Base-by-base conservation (phyloP, 805 yeast species). In the Kazachstania martiniae region DNA sequence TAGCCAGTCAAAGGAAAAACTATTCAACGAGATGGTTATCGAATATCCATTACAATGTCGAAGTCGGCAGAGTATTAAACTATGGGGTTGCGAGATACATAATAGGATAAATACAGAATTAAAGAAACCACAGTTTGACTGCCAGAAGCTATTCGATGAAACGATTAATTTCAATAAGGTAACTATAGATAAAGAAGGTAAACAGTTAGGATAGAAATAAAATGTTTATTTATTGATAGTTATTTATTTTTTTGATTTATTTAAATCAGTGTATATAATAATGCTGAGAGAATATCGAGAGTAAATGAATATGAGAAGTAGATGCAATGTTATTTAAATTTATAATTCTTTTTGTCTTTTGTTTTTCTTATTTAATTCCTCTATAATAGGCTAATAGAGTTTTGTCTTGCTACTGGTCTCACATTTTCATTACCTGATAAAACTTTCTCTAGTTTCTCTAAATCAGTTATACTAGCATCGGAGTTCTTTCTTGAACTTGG, bases 91-190 rank as follows among this genome's bases (percentile, higher is more conserved):
- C n/a, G n/a, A n/a, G n/a, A 65, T 87, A 4, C 97, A 87, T 59
- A 87, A 89, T 54, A 68, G 75, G 48, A 96, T 87, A 22, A 89
- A 89, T 55, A 72, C 71, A 33, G 62, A 78, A 32, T 63, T 87
- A 27, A 65, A 65, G 4, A 84, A 87, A 45, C 72, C 68, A 1
- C 63, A 66, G 12, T 91, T 85, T 54, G 96, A 91, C 54, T 91
- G 99, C 10, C 22, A 8, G 8, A 8, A 8, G 10, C 22, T 19
- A 8, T 19, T 19, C 56, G 94, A 85, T 47, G 59, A 13, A 19
- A 23, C 5, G 12, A n/a, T 34, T 12, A 29, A 25, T n/a, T 16
- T 41, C 18, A 33, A 38, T 19, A 40, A 40, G 18, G 45, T 45
- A 7, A 34, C 45, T 1, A 18, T 39, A 3, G 34, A 40, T 5